Evolutionary conservation across 2,329 filamentous ascomycete species (phyloP).

Genomic region (Fusarium nygamai): DNA sequence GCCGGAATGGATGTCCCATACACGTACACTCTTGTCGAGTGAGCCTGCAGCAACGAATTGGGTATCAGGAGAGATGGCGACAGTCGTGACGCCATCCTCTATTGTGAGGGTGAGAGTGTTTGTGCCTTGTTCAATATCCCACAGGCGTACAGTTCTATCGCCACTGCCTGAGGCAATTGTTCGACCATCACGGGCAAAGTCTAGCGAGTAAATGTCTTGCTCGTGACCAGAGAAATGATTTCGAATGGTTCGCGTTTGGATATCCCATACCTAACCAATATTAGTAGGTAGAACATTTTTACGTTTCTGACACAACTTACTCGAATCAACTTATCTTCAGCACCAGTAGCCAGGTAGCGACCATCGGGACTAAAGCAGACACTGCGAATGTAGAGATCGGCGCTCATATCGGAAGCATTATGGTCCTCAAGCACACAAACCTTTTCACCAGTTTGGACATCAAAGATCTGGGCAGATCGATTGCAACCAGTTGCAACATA

Average conservation of each 20-base stretch:
- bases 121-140: conserved; percentile 89
- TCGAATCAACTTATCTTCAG: conserved; percentile 96
- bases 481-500: conserved; percentile 98
- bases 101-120: conserved; percentile 89
- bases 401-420: conserved; percentile 79
- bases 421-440: conserved; percentile 92
- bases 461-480: conserved; percentile 98
- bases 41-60: conserved; percentile 95
- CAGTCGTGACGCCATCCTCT: conserved; percentile 96
- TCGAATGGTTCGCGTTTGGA: conserved; percentile 81
- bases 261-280: conserved; percentile 89
- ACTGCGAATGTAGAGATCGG: conserved; percentile 95
- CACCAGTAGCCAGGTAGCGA: conserved; percentile 91
- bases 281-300: conserved; percentile 13
- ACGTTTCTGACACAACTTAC: conserved; percentile 63
- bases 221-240: conserved; percentile 97
- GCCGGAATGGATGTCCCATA: conserved; percentile 91
- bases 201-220: conserved; percentile 97
- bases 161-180: conserved; percentile 96
- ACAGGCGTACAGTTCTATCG: conserved; percentile 92
- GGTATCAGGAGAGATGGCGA: conserved; percentile 95
- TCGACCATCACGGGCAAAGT: conserved; percentile 92
- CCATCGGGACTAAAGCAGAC: conserved; percentile 99
- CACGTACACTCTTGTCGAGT: conserved; percentile 95
- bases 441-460: conserved; percentile 86